Evolutionary conservation across 257 asterid species (phyloP), one percentile per base, ranked within the genome.

Genomic region (Solanum infundibuliforme): DNA sequence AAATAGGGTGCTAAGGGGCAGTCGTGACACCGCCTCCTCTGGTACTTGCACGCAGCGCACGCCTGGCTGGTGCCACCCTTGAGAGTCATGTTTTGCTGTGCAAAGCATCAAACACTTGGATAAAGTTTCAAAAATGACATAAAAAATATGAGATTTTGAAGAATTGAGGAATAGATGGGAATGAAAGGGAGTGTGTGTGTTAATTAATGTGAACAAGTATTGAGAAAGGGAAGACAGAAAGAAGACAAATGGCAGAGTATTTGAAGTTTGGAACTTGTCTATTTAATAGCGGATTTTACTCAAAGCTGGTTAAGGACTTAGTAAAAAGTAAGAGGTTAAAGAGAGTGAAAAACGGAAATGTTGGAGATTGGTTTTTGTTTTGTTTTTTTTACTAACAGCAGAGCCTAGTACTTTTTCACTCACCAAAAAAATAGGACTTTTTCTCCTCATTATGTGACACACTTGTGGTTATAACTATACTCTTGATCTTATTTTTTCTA

Each of bases 31-130:
- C 97, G 88, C 83, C 97, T 88, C 73, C 99, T 90, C 41, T 95
- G 99, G 88, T 93, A 96, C 93, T 94, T 96, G 90, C 99, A 96
- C 29, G 98, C 97, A 4, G 99, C 99, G 87, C 98, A 96, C 55
- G 99, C 99, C 86, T 94, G 97, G 91, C 97, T 95, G 87, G 95
- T 94, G 90, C 99, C 98, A 87, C 97, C 97, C 94, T 96, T 96
- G 3, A 95, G 90, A 88, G 97, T 96, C 99, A 96, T 95, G 23
- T 55, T 39, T 75, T 11, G 34, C 75, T 46, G 86, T 89, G 87
- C 86, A 79, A 83, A 55, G 20, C 52, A 66, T 52, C 83, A 88
- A 86, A 25, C 32, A 39, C 27, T 52, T 48, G 43, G n/a, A 83
- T 87, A 52, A 21, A 27, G 18, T 55, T 83, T 82, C 60, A 34